A percentile compares a stretch with the other conserved stretches of the same genome.
Conservation (phyloP, 257 asterid genomes). For the Fraxinus quadrangulata region DNA sequence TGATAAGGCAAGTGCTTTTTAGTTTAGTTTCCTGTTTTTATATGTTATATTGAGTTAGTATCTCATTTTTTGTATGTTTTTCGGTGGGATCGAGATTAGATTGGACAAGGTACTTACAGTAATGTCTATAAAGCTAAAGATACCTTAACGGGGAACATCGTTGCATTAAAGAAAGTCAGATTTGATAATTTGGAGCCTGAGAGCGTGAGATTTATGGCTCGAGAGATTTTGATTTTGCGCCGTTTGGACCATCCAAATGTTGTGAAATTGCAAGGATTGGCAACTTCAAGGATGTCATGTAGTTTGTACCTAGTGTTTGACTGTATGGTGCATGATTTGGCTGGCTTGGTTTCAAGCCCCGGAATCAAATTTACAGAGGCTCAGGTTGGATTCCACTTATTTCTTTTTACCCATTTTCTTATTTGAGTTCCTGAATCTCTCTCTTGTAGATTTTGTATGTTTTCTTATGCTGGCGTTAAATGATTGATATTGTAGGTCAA, state of each 20-base stretch:
- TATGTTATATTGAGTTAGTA: conserved; percentile 26
- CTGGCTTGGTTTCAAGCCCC: conserved; percentile 82
- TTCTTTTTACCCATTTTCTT: background rate
- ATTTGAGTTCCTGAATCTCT: background rate
- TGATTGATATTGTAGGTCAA: conserved; percentile 60
- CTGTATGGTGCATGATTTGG: conserved; percentile 87
- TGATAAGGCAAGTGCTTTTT: conserved; percentile 59
- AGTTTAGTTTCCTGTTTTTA: conserved; percentile 22
- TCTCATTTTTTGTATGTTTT: conserved; percentile 18
- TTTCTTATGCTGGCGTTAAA: conserved; percentile 25
- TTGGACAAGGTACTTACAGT: conserved; percentile 91
- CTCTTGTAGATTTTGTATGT: conserved; percentile 20
- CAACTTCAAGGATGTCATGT: conserved; percentile 86
- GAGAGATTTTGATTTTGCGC: conserved; percentile 84
- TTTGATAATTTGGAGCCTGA: conserved; percentile 91
- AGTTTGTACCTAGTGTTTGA: conserved; percentile 82
- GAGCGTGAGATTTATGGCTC: conserved; percentile 88
- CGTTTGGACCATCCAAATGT: conserved; percentile 94
- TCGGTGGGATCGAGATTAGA: conserved; percentile 42
- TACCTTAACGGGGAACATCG: conserved; percentile 56
- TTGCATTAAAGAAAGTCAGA: conserved; percentile 83
- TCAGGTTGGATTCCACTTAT: conserved; percentile 46
- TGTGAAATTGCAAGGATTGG: conserved; percentile 74
- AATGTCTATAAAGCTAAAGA: conserved; percentile 91
- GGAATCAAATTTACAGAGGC: conserved; percentile 77